Conservation (phyloP, 768 basidiomycete species). For the Russula lepida region DNA sequence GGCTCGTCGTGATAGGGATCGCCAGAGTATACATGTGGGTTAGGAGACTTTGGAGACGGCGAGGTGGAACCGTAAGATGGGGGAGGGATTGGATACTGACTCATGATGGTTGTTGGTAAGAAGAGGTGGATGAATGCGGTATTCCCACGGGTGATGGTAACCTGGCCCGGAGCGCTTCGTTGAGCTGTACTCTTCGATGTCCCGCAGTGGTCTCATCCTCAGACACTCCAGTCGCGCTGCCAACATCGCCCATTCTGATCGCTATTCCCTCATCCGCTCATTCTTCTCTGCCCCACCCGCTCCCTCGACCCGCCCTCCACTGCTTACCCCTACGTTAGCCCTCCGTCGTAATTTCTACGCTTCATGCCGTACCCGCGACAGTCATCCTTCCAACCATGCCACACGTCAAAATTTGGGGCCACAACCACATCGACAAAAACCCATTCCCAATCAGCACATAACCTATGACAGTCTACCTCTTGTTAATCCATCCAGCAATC, state of each 20-base stretch:
- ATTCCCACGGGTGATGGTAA: background rate
- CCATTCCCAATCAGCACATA: background rate
- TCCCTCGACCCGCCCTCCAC: background rate
- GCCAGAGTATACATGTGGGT: conserved; percentile 49
- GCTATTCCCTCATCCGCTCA: conserved; percentile 23
- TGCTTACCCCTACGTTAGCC: background rate
- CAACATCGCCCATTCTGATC: conserved; percentile 17
- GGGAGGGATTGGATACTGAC: conserved; percentile 47
- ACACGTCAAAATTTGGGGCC: background rate
- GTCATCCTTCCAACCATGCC: background rate
- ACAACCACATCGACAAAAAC: background rate
- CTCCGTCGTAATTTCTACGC: background rate
- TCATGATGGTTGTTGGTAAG: conserved; percentile 21
- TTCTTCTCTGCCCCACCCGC: conserved; percentile 18
- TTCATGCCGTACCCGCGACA: background rate
- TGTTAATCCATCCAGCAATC: conserved; percentile 24
- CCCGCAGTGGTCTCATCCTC: conserved; percentile 1
- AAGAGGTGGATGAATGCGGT: background rate
- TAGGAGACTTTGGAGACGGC: conserved; percentile 30
- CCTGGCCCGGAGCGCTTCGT: too few species aligned
- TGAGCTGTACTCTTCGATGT: conserved; percentile 5
- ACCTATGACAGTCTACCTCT: background rate
- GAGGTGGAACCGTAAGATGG: conserved; percentile 46
- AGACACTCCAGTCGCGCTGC: conserved; percentile 10
- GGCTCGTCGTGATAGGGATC: conserved; percentile 22